Evolutionary conservation across 306 rosid species (phyloP), one percentile per base, ranked within the genome.

Genomic region (Astragalus membranaceus): DNA sequence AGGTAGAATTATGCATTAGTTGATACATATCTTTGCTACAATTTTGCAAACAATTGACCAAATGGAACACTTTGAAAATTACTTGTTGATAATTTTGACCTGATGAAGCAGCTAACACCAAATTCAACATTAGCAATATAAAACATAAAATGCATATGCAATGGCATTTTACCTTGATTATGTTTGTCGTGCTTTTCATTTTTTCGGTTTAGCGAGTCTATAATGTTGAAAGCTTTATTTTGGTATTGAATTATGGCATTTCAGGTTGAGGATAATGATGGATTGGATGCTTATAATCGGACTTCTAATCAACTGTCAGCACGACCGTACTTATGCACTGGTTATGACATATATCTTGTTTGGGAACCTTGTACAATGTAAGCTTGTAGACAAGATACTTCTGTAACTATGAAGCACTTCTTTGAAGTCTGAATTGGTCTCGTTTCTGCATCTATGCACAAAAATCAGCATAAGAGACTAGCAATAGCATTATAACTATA

Each of bases 321-420:
- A 16, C 81, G 92, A 50, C 98, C 98, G 14, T 88, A 88, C 75
- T 83, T 90, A 14, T 94, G 99, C 76, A 94, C 97, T 49, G 97
- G 96, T 64, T 90, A 87, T 72, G 96, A 94, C 88, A 94, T 90
- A 78, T 90, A 81, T 79, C 92, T 94, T 77, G 95, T 75, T 74
- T 90, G 97, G 97, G 99, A 90, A 82, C 99, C 99, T 48, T 94
- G 99, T 72, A 15, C 88, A 15, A 88, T 94, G 99, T 94, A 88
- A 88, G 96, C 77, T 73, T 50, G 14, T 8, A 32, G 56, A 55
- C 49, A 0, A 57, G 26, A 67, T 46, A 15, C 8, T 64, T 59
- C 47, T 71, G 54, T 78, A 48, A n/a, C 64, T 78, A 44, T 11
- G 17, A 54, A 39, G n/a, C 73, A 66, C n/a, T 58, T 50, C 49